These are phyloP conservation scores for Cladosporium colombiae DNA, from an alignment of 2,329 filamentous ascomycete species.

Conservation along the genomic window DNA sequence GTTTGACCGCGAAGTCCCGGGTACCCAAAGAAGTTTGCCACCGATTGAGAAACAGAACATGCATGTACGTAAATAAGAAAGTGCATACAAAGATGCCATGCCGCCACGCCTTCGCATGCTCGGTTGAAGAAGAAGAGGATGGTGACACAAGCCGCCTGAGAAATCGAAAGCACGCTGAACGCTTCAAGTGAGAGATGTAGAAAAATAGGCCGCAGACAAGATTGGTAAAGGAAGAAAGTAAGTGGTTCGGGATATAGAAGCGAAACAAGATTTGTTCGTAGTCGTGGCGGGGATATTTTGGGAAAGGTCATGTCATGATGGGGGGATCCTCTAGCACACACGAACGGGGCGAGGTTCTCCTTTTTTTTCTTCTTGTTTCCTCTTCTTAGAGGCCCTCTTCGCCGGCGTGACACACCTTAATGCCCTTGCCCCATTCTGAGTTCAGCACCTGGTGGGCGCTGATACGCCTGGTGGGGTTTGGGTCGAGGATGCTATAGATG, in stretches of 20 bases:
- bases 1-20: slow-evolving; percentile 1
- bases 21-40: neutral
- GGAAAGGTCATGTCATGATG: neutral
- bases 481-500: slow-evolving; percentile 97
- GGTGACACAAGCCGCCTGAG: neutral
- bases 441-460: slow-evolving; percentile 96
- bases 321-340: neutral
- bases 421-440: slow-evolving; percentile 97
- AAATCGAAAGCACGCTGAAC: slow-evolving; percentile 12
- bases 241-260: slow-evolving; percentile 7
- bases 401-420: slow-evolving; percentile 93
- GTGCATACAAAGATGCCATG: neutral
- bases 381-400: slow-evolving; percentile 81
- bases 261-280: slow-evolving; percentile 1
- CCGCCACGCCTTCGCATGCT: slow-evolving; percentile 9
- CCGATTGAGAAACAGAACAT: neutral
- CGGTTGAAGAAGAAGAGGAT: neutral
- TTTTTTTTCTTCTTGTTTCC: neutral
- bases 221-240: neutral
- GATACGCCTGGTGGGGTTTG: slow-evolving; percentile 87
- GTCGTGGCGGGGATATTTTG: neutral
- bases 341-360: neutral
- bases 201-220: neutral
- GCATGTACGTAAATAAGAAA: neutral
- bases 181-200: neutral